Base-by-base conservation (phyloP, 495 filamentous ascomycete species). In the Penicillium dipodomyicola region DNA sequence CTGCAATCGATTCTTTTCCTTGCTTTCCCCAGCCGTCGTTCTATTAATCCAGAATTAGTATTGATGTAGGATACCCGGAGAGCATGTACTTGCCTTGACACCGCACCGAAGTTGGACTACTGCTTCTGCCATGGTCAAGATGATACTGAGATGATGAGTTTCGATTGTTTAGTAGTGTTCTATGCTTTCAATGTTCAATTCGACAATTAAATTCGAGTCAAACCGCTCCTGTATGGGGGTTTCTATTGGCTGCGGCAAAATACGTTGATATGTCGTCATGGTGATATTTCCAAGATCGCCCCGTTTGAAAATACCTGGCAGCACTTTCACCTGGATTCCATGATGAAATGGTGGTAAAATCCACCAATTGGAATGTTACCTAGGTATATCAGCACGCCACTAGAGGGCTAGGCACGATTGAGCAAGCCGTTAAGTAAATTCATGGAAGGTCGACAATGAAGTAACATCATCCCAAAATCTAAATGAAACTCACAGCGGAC, bases 11-110 rank as follows among this genome's bases (percentile, higher is more conserved):
- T 0, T 76, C 52, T 23, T 70, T 69, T 14, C 77, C 77, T 56
- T 72, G 65, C 64, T 77, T 80, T 3, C 79, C 79, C 77, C 77
- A 80, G 1, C 60, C 54, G 53, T 81, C 79, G 44, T 80, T 77
- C 77, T 80, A 37, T 15, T 43, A 14, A 32, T 17, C 1, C 0
- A 43, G 11, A 52, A 8, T 57, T n/a, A 44, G 17, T 20, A 35
- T 35, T 27, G 14, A 12, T 47, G 7, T 1, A 20, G 19, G 14
- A 22, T 23, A 19, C 29, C 3, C 2, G 8, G 40, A 23, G 20
- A 37, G 25, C 8, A 2, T 9, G 23, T 10, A 59, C 57, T 20
- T 60, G 75, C 77, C 64, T 77, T 78, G 15, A 72, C 68, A 30
- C 72, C 67, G 39, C 76, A 78, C 41, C 65, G 67, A 12, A 79